Base-by-base conservation (phyloP, 192 early-diverging fungal genomes). In the Podila minutissima region DNA sequence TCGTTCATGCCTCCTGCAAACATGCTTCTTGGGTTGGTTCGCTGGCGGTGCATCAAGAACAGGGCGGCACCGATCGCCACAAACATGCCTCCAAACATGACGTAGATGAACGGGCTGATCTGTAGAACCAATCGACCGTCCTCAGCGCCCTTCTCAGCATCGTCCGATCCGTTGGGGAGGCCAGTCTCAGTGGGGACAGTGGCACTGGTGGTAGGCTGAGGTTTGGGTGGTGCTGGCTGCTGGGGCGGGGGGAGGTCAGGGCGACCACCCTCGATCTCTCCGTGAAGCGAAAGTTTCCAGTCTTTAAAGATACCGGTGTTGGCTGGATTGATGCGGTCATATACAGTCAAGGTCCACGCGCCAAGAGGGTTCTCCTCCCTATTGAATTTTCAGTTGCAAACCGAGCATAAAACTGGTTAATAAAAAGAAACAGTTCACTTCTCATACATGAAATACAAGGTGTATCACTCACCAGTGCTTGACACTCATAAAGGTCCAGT, bases 401-500 rank as follows among this genome's bases (percentile, higher is more conserved):
- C 4, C 11, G 19, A 66, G 11, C 22, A 49, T 24, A 60, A 12
- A 53, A 7, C 48, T 50, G 35, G 20, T 48, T 32, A 41, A 38
- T 33, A 59, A 41, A 57, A 28, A 51, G 28, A 62, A 28, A n/a
- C 29, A 10, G 10, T 0, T 46, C 20, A 24, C 38, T 64, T 64
- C 7, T 10, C 38, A 64, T 41, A 33, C 6, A 13, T 63, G 31
- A 17, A 38, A 29, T 33, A 33, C 12, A 49, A 26, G 5, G 26
- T 31, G 8, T 49, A n/a, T 28, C 46, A 22, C 70, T 59, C 74
- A 82, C 96, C 97, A 98, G 69, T 98, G 97, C 83, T 93, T 94
- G 58, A 98, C 97, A 49, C 86, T 91, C 93, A 95, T 96, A 61
- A 97, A 94, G 19, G 92, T 95, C 97, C 97, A 98, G 41, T 90